Conservation (phyloP, 2,329 filamentous ascomycete genomes). For the Hymenoscyphus scutula region DNA sequence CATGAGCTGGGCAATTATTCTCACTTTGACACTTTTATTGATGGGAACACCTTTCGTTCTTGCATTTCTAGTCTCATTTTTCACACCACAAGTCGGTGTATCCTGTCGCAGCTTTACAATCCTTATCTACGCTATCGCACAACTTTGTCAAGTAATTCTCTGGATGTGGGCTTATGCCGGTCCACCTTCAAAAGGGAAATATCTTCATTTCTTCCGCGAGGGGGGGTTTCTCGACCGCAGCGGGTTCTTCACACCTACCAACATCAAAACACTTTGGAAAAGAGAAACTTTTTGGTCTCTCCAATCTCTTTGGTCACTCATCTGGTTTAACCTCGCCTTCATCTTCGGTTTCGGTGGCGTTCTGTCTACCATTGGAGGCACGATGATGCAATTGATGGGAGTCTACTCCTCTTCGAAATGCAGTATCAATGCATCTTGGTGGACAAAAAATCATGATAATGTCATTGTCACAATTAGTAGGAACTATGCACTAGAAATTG, state of each 20-base stretch:
- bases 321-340: slow-evolving; percentile 19
- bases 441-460: slow-evolving; percentile 14
- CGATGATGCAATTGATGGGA: slow-evolving; percentile 25
- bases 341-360: slow-evolving; percentile 19
- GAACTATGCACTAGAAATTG: slow-evolving; percentile 19
- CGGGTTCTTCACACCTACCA: slow-evolving; percentile 17
- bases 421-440: slow-evolving; percentile 10
- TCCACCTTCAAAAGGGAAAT: slow-evolving; percentile 12
- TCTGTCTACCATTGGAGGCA: slow-evolving; percentile 19
- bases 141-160: slow-evolving; percentile 33
- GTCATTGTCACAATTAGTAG: slow-evolving; percentile 13
- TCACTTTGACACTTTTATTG: slow-evolving; percentile 20
- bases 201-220: slow-evolving; percentile 14
- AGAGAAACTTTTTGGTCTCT: slow-evolving; percentile 12
- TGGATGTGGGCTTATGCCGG: slow-evolving; percentile 20
- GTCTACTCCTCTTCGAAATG: slow-evolving; percentile 17
- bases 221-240: slow-evolving; percentile 18
- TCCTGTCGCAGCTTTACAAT: slow-evolving; percentile 38
- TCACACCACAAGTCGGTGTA: slow-evolving; percentile 36
- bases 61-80: slow-evolving; percentile 37
- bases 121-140: slow-evolving; percentile 36
- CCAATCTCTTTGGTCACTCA: slow-evolving; percentile 17
- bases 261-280: slow-evolving; percentile 4
- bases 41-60: slow-evolving; percentile 30
- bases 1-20: slow-evolving; percentile 20